Conservation (phyloP, 352 stramenopile genomes). For the Plasmopara halstedii region DNA sequence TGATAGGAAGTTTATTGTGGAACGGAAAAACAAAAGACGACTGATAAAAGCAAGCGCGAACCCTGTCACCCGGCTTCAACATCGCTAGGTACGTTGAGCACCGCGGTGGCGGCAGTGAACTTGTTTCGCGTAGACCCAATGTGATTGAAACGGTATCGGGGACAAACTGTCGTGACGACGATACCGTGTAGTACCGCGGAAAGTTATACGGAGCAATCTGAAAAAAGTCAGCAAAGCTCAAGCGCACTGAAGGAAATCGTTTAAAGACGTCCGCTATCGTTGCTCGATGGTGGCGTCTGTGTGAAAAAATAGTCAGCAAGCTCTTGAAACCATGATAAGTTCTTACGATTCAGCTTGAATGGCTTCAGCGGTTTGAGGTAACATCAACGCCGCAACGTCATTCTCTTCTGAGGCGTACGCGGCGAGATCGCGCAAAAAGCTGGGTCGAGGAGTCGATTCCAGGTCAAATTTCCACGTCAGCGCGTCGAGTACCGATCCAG, state of each 20-base stretch:
- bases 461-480: conserved; percentile 78
- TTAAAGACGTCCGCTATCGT: conserved; percentile 63
- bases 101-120: conserved; percentile 44
- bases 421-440: conserved; percentile 52
- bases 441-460: conserved; percentile 43
- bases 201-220: conserved; percentile 58
- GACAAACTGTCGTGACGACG: conserved; percentile 56
- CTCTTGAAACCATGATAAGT: neutral
- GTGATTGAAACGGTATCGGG: conserved; percentile 62
- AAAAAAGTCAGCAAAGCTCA: conserved; percentile 62
- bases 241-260: conserved; percentile 48
- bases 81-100: conserved; percentile 69
- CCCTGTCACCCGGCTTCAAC: conserved; percentile 33
- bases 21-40: conserved; percentile 73
- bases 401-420: conserved; percentile 51
- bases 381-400: conserved; percentile 39
- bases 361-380: conserved; percentile 33
- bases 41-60: conserved; percentile 61
- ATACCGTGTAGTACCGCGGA: conserved; percentile 77
- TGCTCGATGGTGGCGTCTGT: conserved; percentile 27
- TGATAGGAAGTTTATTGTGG: conserved; percentile 46
- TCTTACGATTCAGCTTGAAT: conserved; percentile 37
- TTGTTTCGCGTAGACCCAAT: conserved; percentile 50
- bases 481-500: conserved; percentile 54
- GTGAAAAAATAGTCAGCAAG: neutral